Conservation (phyloP, 2,329 filamentous ascomycete species). For the Cryphonectria radicalis region DNA sequence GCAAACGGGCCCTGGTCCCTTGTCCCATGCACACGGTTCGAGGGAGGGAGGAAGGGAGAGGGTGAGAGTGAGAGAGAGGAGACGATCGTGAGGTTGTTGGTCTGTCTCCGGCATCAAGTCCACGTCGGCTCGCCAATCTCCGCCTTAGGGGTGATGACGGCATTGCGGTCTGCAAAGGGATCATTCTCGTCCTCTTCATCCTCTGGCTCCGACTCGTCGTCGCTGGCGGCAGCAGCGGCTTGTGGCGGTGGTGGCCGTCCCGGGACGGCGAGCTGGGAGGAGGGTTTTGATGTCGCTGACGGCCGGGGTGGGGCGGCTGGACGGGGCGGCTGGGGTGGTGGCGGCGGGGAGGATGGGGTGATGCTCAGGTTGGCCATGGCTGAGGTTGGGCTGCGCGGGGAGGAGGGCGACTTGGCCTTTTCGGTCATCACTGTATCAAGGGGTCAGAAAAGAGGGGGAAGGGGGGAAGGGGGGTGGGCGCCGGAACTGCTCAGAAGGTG, state of each 20-base stretch:
- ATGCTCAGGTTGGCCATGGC: constrained; percentile 53
- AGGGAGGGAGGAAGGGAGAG: neutral
- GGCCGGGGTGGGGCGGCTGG: constrained; percentile 53
- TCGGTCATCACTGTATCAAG: constrained; percentile 53
- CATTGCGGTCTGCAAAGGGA: constrained; percentile 85
- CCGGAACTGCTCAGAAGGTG: neutral
- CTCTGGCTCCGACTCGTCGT: constrained; percentile 49
- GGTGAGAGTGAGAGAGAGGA: neutral
- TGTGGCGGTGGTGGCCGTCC: constrained; percentile 33
- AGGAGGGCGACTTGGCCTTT: constrained; percentile 54
- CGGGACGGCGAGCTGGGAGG: constrained; percentile 52
- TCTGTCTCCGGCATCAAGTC: constrained; percentile 26
- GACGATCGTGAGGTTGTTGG: neutral
- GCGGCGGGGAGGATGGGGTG: constrained; percentile 39
- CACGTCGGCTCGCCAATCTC: constrained; percentile 46
- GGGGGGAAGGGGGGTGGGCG: constrained; percentile 9
- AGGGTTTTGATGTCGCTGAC: constrained; percentile 52
- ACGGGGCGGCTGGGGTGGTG: constrained; percentile 42
- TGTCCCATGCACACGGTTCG: neutral
- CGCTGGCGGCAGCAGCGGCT: constrained; percentile 51
- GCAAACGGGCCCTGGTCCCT: neutral
- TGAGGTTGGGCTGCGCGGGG: constrained; percentile 45
- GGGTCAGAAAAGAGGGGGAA: neutral
- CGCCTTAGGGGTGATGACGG: constrained; percentile 50
- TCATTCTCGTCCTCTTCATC: constrained; percentile 80